Base-by-base conservation (phyloP, 768 basidiomycete genomes). In the Lactarius sp. region DNA sequence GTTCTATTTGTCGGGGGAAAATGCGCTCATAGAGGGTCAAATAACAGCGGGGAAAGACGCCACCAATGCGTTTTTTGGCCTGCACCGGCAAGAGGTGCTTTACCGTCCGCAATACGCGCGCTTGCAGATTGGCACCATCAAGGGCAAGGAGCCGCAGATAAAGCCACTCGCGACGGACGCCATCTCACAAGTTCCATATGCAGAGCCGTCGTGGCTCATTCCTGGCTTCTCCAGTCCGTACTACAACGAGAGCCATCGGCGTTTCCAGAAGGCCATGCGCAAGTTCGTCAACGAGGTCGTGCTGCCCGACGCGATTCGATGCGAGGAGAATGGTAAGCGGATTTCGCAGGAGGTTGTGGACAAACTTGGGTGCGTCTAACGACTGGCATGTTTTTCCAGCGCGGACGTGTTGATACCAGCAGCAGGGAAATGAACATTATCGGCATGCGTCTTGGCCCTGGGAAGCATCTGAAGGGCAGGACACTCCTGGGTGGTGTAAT, bases 401-500 rank as follows among this genome's bases (percentile, higher is more conserved):
- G 14, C 6, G 20, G 22, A 8, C 9, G 18, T 22, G 52, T 56
- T 39, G 57, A n/a, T 39, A 10, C 51, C 22, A 53, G 20, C 2
- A 31, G 12, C 69, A 93, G 92, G 27, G 86, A 87, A 68, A 75
- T 80, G 62, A 88, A 92, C 73, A 78, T 95, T 49, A 85, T 92
- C 56, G 87, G 90, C 7, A 95, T 97, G 93, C 84, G 94, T 5
- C 80, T 94, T 57, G 94, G 94, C 2, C 94, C 93, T 3, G 92
- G 91, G 20, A 91, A 92, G 73, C 92, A 95, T 71, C 81, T 97
- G 22, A 77, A 89, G 71, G 92, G 94, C 0, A 80, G 83, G 44
- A 83, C 77, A 12, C 75, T 97, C 1, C 85, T 94, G 75, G 88
- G 84, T 33, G 93, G 92, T 12, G 74, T 85, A 20, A 81, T 92